Conservation (phyloP, 768 basidiomycete genomes). For the Sporobolomyces pararoseus region DNA sequence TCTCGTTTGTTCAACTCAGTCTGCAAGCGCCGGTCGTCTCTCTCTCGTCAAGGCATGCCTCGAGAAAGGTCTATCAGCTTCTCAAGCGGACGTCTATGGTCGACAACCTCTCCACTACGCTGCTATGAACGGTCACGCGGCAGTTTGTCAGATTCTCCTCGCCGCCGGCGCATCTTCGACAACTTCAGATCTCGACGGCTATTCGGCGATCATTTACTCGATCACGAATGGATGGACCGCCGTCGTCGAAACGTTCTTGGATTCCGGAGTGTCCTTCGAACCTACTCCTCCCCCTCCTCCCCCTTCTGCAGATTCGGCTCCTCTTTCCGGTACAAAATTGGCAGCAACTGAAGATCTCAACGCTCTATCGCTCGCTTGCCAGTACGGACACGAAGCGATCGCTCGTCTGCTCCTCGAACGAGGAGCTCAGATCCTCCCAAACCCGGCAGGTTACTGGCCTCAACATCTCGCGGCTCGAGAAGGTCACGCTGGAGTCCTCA, state of each 20-base stretch:
- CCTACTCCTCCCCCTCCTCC: slow-evolving; percentile 50
- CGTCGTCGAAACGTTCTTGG: slow-evolving; percentile 77
- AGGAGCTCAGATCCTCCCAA: slow-evolving; percentile 73
- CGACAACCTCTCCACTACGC: slow-evolving; percentile 93
- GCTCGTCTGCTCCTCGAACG: slow-evolving; percentile 70
- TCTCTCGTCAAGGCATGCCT: slow-evolving; percentile 78
- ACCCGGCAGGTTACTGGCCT: slow-evolving; percentile 93
- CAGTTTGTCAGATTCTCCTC: slow-evolving; percentile 70
- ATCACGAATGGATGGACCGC: slow-evolving; percentile 77
- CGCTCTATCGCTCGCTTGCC: slow-evolving; percentile 85
- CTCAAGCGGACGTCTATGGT: slow-evolving; percentile 81
- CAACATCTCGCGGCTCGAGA: slow-evolving; percentile 92
- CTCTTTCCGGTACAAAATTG: slow-evolving; percentile 36
- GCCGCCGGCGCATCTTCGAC: slow-evolving; percentile 63
- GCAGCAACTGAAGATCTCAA: slow-evolving; percentile 64
- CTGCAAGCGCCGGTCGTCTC: slow-evolving; percentile 75
- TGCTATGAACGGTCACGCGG: slow-evolving; percentile 81
- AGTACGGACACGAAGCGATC: slow-evolving; percentile 79
- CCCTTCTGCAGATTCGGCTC: background rate
- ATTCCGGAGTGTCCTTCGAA: slow-evolving; percentile 64
- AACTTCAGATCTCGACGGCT: slow-evolving; percentile 84
- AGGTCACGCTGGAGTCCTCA: slow-evolving; percentile 82
- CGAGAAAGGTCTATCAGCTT: slow-evolving; percentile 63
- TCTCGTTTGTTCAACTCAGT: slow-evolving; percentile 5
- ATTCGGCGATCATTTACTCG: slow-evolving; percentile 88